Base-by-base conservation (phyloP, 352 stramenopile species). In the Thalassiosira delicatula region DNA sequence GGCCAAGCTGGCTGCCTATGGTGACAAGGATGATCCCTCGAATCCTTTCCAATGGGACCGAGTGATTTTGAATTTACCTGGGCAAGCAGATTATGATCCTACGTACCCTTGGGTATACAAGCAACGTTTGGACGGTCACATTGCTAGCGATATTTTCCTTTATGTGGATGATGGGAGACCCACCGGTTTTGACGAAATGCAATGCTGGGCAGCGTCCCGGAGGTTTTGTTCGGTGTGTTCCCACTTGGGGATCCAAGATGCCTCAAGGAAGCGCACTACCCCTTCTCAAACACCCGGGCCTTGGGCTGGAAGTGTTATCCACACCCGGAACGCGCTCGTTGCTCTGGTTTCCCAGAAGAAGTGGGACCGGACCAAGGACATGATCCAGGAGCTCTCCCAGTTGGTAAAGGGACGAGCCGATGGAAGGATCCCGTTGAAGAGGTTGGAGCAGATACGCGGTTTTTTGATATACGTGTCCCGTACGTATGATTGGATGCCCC, bases 161-260 rank as follows among this genome's bases (percentile, higher is more conserved):
- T 70, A 59, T 35, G 35, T 70, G 40, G 85, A 91, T 35, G 81
- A 89, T 33, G 35, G 72, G 0, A 30, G 69, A 9, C 11, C 37
- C n/a, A 82, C 37, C 0, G 81, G 68, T 30, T 25, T 19, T 12
- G 51, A 23, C 5, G 12, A 70, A 32, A n/a, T 63, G n/a, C 0
- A 74, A 19, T 27, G 8, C 14, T 85, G 72, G 70, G 0, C 25
- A n/a, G 78, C 60, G 17, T 35, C 14, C 2, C 40, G 53, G 9
- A 11, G 54, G 11, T 51, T 79, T 1, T 56, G 30, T 0, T 65
- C 46, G 5, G 23, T 9, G 3, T 53, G 70, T 2, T 69, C 33
- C 5, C 68, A 25, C 7, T 61, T 82, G 19, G 84, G 84, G 19
- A 30, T 87, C 2, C 81, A 88, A 44, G 84, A 90, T 30, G 81